These are phyloP conservation scores for Orbilia ellipsospora DNA, from an alignment of 2,329 filamentous ascomycete species.

Conservation along the genomic window DNA sequence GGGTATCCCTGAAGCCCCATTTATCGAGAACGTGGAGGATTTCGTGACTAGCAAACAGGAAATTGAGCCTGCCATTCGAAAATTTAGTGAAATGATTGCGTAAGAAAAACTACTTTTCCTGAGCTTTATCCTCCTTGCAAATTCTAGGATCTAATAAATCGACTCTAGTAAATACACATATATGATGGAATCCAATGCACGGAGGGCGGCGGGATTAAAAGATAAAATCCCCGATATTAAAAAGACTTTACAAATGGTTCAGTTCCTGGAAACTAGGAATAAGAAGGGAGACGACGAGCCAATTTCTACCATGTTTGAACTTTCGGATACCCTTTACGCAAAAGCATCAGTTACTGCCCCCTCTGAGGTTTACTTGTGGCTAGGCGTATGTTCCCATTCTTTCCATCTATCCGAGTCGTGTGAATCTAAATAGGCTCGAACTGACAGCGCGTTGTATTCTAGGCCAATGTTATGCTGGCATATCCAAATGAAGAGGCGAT, in stretches of 20 bases:
- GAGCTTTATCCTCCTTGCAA: not conserved
- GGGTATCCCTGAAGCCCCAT: slow-evolving; percentile 84
- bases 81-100: slow-evolving; percentile 94
- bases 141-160: slow-evolving; percentile 65
- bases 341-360: slow-evolving; percentile 84
- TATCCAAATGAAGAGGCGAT: slow-evolving; percentile 92
- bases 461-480: slow-evolving; percentile 97
- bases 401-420: not conserved
- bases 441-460: slow-evolving; percentile 12
- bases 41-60: slow-evolving; percentile 82
- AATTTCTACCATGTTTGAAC: slow-evolving; percentile 91
- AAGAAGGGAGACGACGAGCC: slow-evolving; percentile 69
- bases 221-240: slow-evolving; percentile 98
- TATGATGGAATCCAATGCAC: slow-evolving; percentile 94
- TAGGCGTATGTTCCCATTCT: slow-evolving; percentile 74
- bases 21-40: slow-evolving; percentile 88
- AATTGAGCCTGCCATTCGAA: slow-evolving; percentile 82
- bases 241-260: slow-evolving; percentile 92
- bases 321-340: slow-evolving; percentile 94
- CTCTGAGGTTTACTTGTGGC: slow-evolving; percentile 94
- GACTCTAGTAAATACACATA: slow-evolving; percentile 85
- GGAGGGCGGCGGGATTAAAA: slow-evolving; percentile 80
- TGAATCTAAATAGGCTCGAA: too few relatives aligned
- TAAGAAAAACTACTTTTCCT: slow-evolving; percentile 64
- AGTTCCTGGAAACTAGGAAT: slow-evolving; percentile 80